Evolutionary conservation across 495 filamentous ascomycete species (phyloP), one percentile per base, ranked within the genome.

Genomic region (Staphylotrichum tortipilum): DNA sequence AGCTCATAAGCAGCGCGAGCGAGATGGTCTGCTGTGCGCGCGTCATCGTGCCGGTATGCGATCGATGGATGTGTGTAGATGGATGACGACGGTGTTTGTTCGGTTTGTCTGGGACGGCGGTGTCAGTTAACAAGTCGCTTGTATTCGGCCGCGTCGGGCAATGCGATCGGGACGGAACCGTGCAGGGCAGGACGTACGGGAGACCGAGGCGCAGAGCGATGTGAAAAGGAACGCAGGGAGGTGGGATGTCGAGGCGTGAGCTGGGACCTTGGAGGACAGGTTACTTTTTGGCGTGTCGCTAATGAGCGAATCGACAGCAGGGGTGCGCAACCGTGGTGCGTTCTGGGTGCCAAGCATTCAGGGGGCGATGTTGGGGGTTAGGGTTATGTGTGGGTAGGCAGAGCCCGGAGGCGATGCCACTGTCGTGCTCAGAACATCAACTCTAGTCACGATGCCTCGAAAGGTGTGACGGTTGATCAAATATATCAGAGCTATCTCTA

Each of bases 11-110:
- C 57, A 95, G 81, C 56, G 80, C 80, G 51, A 94, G 73, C 35
- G 89, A 94, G 64, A 95, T 80, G 54, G 85, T 89, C 67, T 98
- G 90, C 63, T 90, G 86, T 19, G 92, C 92, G 68, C 88, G 87
- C 54, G 92, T 95, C 92, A 96, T 98, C 29, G 50, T 61, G 45
- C 15, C 9, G 7, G 7, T 28, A 38, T 30, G 17, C 17, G 26
- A 22, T 7, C 22, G 30, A 9, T 22, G 30, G 35, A 37, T 5
- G 3, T 37, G 11, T 21, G 35, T 7, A 34, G 17, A 18, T 8
- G 7, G n/a, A 8, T 3, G 23, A n/a, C n/a, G n/a, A n/a, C n/a
- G n/a, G 3, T 34, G n/a, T 21, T 15, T 47, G 43, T 24, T 22
- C 11, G 23, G 12, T 22, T 29, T 4, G 40, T n/a, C n/a, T n/a